Percentiles rank a stretch among this genome's conserved stretches.
Evolutionary conservation across 1,284 basidiomycete genomes (phyloP).

Genomic region (Athelia psychrophila): DNA sequence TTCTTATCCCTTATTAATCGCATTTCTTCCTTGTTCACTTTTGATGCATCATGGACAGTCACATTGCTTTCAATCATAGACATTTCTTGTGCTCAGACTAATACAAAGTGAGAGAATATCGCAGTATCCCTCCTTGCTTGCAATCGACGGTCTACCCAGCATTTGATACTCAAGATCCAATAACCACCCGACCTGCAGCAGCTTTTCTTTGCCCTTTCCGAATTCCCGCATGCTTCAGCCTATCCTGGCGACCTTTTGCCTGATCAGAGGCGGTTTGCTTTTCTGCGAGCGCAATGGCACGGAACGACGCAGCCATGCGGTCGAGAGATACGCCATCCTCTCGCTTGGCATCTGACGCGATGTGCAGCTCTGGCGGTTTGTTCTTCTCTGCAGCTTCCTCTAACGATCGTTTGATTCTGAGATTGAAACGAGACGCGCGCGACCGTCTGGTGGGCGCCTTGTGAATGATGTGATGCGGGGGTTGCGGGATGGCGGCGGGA

Average conservation of each 20-base stretch:
- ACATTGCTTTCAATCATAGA: no score
- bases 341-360: conserved; percentile 13
- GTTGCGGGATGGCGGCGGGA: background rate
- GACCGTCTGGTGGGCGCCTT: background rate
- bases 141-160: no score
- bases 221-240: background rate
- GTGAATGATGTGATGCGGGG: background rate
- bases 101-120: no score
- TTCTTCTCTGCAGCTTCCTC: conserved; percentile 6
- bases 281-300: conserved; percentile 6
- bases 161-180: background rate
- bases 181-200: background rate
- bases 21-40: no score
- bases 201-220: background rate
- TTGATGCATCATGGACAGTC: no score
- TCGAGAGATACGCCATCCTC: conserved; percentile 8
- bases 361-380: conserved; percentile 12
- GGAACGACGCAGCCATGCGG: conserved; percentile 6
- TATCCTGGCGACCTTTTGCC: background rate
- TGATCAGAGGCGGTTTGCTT: conserved; percentile 1
- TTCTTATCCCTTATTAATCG: no score
- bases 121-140: no score
- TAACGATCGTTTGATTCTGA: conserved; percentile 13
- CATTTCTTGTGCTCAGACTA: no score
- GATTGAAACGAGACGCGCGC: conserved; percentile 19